Conservation (phyloP, 2,329 filamentous ascomycete genomes). For the Fusarium compactum region DNA sequence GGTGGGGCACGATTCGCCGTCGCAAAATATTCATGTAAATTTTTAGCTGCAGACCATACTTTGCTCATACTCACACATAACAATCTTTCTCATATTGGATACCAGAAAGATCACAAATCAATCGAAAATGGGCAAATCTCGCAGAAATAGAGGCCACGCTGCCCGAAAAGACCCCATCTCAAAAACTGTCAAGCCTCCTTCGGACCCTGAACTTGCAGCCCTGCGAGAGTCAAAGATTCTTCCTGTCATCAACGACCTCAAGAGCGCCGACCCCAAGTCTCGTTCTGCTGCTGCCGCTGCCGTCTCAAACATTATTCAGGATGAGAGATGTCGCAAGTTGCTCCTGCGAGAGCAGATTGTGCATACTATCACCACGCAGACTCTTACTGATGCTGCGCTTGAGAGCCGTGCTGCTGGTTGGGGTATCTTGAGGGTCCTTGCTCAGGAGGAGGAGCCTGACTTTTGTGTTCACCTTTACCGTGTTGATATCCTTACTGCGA, state of each 20-base stretch:
- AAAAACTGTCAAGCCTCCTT: slow-evolving; percentile 70
- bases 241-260: slow-evolving; percentile 71
- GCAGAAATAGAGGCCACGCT: slow-evolving; percentile 63
- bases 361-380: slow-evolving; percentile 71
- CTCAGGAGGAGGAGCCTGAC: slow-evolving; percentile 72
- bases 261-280: slow-evolving; percentile 69
- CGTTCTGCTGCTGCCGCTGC: slow-evolving; percentile 70
- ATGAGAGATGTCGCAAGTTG: slow-evolving; percentile 72
- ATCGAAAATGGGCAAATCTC: slow-evolving; percentile 70
- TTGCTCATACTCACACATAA: not conserved
- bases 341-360: slow-evolving; percentile 75
- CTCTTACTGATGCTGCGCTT: slow-evolving; percentile 70
- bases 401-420: slow-evolving; percentile 76
- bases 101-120: not conserved
- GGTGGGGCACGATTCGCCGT: slow-evolving; percentile 39
- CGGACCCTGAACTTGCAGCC: slow-evolving; percentile 72
- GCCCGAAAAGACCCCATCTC: slow-evolving; percentile 66
- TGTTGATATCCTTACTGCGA: slow-evolving; percentile 70
- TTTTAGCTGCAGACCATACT: slow-evolving; percentile 22
- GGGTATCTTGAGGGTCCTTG: slow-evolving; percentile 72
- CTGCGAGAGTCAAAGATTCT: slow-evolving; percentile 73
- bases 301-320: slow-evolving; percentile 71
- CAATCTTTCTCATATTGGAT: not conserved
- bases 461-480: slow-evolving; percentile 75
- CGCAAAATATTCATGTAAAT: slow-evolving; percentile 40